Evolutionary conservation across 1,139 yeast genomes (phyloP), one percentile per base, ranked within the genome.

Genomic region (Oligophagozyma castellii): DNA sequence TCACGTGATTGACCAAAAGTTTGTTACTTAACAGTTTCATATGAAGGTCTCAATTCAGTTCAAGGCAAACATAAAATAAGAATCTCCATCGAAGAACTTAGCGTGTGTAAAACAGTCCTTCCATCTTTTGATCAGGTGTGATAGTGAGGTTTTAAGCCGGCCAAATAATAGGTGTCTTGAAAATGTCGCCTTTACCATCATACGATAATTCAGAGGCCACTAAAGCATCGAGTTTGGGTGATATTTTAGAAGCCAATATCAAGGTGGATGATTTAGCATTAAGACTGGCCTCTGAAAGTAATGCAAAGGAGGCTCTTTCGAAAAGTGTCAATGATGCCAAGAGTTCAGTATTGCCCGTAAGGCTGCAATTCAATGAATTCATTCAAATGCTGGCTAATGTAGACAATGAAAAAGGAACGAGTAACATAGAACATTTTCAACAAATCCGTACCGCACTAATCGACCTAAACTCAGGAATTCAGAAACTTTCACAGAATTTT

Each of bases 361-460:
- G 54, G 19, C 29, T 45, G 7, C 39, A 38, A 24, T 44, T 50
- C 24, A 47, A 46, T 28, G 51, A 45, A 8, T 44, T 49, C 21
- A 32, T 48, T 15, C 42, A 38, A 25, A 36, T 38, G 10, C 31
- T 50, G 37, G 39, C 52, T 5, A 35, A 29, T 13, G 29, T 47
- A 5, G 49, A 44, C 12, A 29, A 33, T 6, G 10, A 7, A 10
- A 10, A 18, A 7, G 33, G 32, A 10, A 36, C 36, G 26, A 30
- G 31, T 13, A 29, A 30, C 7, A 26, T 27, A 14, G 53, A 50
- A 26, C 42, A 38, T 27, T 48, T 42, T 27, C 15, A 16, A 11
- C 12, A 31, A 27, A 35, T 50, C 6, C 40, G 46, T 16, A 29
- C 25, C 16, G 39, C 41, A 22, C 29, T 50, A 20, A 14, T 47